Evolutionary conservation across 2,329 filamentous ascomycete species (phyloP).

Genomic region (Hypoxylon sp.): DNA sequence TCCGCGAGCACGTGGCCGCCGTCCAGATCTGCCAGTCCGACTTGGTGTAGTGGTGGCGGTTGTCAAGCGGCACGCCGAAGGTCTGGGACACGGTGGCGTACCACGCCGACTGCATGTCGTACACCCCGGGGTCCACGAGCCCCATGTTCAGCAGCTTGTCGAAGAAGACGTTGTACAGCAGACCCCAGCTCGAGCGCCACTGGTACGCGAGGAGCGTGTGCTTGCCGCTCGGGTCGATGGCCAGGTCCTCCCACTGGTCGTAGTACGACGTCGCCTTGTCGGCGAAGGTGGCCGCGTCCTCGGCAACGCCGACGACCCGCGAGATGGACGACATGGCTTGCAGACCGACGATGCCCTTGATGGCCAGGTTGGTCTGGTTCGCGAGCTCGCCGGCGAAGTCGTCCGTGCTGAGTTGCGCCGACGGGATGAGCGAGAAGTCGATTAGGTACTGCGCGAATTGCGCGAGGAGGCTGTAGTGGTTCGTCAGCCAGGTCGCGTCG

Average conservation of each 20-base stretch:
- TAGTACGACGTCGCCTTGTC: constrained; percentile 53
- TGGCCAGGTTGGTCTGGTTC: constrained; percentile 76
- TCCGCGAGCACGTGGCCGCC: constrained; percentile 67
- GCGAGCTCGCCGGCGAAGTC: constrained; percentile 77
- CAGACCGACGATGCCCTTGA: constrained; percentile 83
- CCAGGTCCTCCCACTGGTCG: constrained; percentile 37
- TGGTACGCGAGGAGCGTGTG: constrained; percentile 44
- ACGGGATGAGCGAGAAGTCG: constrained; percentile 72
- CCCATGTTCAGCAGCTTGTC: constrained; percentile 50
- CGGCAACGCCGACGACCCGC: constrained; percentile 61
- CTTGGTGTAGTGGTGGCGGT: constrained; percentile 75
- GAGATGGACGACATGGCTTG: constrained; percentile 73
- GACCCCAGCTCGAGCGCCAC: constrained; percentile 42
- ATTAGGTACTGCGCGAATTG: constrained; percentile 77
- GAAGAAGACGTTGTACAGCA: constrained; percentile 43
- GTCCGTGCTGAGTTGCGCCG: constrained; percentile 76
- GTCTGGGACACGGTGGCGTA: constrained; percentile 66
- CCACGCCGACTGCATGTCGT: constrained; percentile 47
- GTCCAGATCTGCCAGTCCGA: constrained; percentile 79
- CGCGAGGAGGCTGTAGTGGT: constrained; percentile 70
- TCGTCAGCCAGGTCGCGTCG: constrained; percentile 47
- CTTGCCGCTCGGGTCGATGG: constrained; percentile 36
- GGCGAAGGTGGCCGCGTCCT: constrained; percentile 66
- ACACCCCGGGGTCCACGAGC: constrained; percentile 39
- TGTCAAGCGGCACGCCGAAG: constrained; percentile 76